Evolutionary conservation across 345 rosid genomes (phyloP).

Genomic region (Combretum micranthum): DNA sequence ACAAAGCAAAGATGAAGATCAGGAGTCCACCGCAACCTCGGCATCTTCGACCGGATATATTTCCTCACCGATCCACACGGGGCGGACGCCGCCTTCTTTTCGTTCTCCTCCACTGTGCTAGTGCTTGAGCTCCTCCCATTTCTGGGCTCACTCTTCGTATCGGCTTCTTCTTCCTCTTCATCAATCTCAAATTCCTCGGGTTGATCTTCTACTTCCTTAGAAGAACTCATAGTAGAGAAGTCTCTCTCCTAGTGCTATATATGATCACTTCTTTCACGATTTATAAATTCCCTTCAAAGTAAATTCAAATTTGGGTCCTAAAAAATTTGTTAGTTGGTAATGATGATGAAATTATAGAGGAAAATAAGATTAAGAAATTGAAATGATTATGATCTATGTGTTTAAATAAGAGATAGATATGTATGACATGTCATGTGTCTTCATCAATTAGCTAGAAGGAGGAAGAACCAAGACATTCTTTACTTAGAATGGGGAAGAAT

Average conservation of each 20-base stretch:
- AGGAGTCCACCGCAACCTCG: constrained; percentile 76
- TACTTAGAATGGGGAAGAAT: constrained; percentile 6
- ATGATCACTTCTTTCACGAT: too few relatives aligned
- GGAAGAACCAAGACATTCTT: constrained; percentile 4
- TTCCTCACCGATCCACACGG: constrained; percentile 56
- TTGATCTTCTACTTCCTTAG: constrained; percentile 11
- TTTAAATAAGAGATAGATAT: too few relatives aligned
- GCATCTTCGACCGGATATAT: constrained; percentile 60
- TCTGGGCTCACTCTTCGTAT: constrained; percentile 5
- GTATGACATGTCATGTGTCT: too few relatives aligned
- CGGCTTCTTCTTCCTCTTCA: constrained; percentile 14
- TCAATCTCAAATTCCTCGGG: constrained; percentile 26
- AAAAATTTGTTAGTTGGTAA: too few relatives aligned
- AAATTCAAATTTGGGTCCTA: too few relatives aligned
- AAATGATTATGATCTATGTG: too few relatives aligned
- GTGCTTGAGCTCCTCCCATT: constrained; percentile 31
- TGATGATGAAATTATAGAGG: too few relatives aligned
- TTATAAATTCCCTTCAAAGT: too few relatives aligned
- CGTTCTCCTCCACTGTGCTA: constrained; percentile 49
- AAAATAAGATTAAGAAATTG: too few relatives aligned
- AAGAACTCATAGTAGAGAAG: constrained; percentile 22
- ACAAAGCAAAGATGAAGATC: constrained; percentile 80
- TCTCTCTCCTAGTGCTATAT: not conserved
- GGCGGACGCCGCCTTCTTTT: constrained; percentile 1
- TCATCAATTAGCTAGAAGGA: not conserved